A percentile compares a stretch with the other conserved stretches of the same genome.
These are phyloP conservation scores for Penicillium diatomitis DNA, from an alignment of 495 filamentous ascomycete species.

Conservation along the genomic window DNA sequence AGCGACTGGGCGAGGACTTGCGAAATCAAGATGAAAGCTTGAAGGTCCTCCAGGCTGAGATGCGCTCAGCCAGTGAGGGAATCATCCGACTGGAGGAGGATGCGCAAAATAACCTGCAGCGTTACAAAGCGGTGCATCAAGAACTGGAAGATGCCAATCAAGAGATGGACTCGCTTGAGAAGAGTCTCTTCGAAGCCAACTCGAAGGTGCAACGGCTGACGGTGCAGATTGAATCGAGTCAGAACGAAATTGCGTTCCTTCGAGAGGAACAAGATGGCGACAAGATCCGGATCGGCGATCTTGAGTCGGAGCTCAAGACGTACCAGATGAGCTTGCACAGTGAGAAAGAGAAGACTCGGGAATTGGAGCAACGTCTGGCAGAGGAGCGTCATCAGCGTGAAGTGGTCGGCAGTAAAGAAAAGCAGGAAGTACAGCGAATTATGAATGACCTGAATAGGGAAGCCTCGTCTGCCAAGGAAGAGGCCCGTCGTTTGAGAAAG, in stretches of 20 bases:
- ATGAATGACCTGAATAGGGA: slow-evolving; percentile 82
- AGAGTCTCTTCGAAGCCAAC: slow-evolving; percentile 67
- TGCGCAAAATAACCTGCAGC: slow-evolving; percentile 54
- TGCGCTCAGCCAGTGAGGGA: slow-evolving; percentile 79
- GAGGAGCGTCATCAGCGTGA: slow-evolving; percentile 81
- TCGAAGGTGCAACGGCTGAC: slow-evolving; percentile 76
- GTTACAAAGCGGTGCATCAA: slow-evolving; percentile 63
- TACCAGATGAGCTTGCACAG: slow-evolving; percentile 63
- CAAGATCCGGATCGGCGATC: slow-evolving; percentile 94
- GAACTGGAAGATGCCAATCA: slow-evolving; percentile 66
- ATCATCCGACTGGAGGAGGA: slow-evolving; percentile 83
- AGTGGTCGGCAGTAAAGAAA: slow-evolving; percentile 73
- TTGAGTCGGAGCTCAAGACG: slow-evolving; percentile 71
- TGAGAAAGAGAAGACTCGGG: slow-evolving; percentile 68
- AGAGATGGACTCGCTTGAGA: slow-evolving; percentile 69
- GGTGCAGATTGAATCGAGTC: slow-evolving; percentile 85
- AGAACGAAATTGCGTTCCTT: slow-evolving; percentile 89
- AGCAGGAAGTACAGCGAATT: slow-evolving; percentile 74
- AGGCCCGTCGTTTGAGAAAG: slow-evolving; percentile 70
- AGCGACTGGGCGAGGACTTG: slow-evolving; percentile 56
- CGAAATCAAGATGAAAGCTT: slow-evolving; percentile 60
- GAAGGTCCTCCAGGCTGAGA: slow-evolving; percentile 75
- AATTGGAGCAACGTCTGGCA: slow-evolving; percentile 68
- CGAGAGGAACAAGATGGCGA: slow-evolving; percentile 95
- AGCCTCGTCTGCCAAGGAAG: slow-evolving; percentile 73